Base-by-base conservation (phyloP, 2,329 filamentous ascomycete genomes). In the Epichloe coenophiala region DNA sequence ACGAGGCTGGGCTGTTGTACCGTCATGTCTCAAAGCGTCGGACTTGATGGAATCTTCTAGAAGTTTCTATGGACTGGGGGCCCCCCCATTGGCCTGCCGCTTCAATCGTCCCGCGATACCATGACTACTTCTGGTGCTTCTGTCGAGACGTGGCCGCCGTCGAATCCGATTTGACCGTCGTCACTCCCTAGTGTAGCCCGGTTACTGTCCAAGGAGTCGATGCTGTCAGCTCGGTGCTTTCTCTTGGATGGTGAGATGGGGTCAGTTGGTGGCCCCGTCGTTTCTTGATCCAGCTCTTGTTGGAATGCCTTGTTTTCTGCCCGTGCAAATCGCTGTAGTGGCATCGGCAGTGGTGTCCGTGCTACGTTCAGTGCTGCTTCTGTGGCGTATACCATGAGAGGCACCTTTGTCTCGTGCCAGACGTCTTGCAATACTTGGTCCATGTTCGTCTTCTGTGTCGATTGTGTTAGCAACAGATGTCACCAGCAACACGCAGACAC, bases 321-420 rank as follows among this genome's bases (percentile, higher is more conserved):
- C 39, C 67, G 68, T 5, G 74, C 65, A 57, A 80, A 80, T 35
- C 68, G 66, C 61, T 75, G 63, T 9, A 67, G 55, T 2, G 59
- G 54, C 13, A 65, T 57, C 41, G 74, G 65, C 15, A 78, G 60
- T 11, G 68, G 62, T 3, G 61, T 56, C 11, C 52, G 60, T 3
- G 64, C 58, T 19, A 58, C 54, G 12, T 64, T 55, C 52, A 77
- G 59, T 23, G 75, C 74, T 27, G 65, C 61, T 53, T 78, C 73
- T 4, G 74, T 75, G 21, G 77, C 76, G 56, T 80, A 80, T 4
- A 80, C 63, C 3, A 80, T 58, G 17, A 77, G 57, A 0, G 72
- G 70, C 17, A 64, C 68, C 50, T 71, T 74, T 8, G 70, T 71
- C 45, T 76, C 74, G 7, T 66, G 63, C 62, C 71, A 74, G 19